Evolutionary conservation across 1,139 yeast genomes (phyloP).

Genomic region (Protomyces lactucae-debilis): DNA sequence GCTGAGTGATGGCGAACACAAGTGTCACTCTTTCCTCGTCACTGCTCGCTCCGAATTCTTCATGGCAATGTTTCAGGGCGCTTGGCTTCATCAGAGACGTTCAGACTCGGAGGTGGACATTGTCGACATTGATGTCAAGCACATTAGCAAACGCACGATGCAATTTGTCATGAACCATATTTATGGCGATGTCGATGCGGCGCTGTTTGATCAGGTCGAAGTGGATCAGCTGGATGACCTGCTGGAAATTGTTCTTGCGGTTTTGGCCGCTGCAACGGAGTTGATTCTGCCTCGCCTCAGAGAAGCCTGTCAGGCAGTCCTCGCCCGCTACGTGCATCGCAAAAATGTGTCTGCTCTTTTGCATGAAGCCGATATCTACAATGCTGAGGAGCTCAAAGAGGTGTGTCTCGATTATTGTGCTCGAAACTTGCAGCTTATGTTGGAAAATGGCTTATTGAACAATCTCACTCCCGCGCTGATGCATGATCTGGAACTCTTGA

Average conservation of each 20-base stretch:
- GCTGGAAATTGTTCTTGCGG: slow-evolving; percentile 53
- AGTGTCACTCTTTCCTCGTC: slow-evolving; percentile 50
- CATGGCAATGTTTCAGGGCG: slow-evolving; percentile 35
- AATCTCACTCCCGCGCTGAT: slow-evolving; percentile 38
- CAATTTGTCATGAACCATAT: slow-evolving; percentile 51
- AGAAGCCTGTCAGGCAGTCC: slow-evolving; percentile 56
- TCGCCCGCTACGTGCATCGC: slow-evolving; percentile 48
- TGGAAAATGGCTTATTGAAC: slow-evolving; percentile 47
- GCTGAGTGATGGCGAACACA: slow-evolving; percentile 45
- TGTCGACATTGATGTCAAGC: slow-evolving; percentile 44
- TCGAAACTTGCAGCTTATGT: slow-evolving; percentile 58
- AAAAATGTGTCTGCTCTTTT: slow-evolving; percentile 44
- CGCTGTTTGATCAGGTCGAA: slow-evolving; percentile 46
- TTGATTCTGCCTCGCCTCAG: slow-evolving; percentile 57
- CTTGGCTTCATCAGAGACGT: slow-evolving; percentile 27
- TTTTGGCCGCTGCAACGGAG: slow-evolving; percentile 62
- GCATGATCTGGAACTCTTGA: slow-evolving; percentile 38
- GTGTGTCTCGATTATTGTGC: slow-evolving; percentile 66
- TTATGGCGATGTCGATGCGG: slow-evolving; percentile 51
- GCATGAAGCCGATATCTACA: slow-evolving; percentile 50
- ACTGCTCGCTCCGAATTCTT: slow-evolving; percentile 59
- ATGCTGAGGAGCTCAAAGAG: slow-evolving; percentile 53
- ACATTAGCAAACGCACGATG: slow-evolving; percentile 48
- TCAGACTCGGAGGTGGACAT: slow-evolving; percentile 27
- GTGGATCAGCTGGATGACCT: slow-evolving; percentile 46